Evolutionary conservation across 257 asterid genomes (phyloP), one percentile per base, ranked within the genome.

Genomic region (Przewalskia tangutica): DNA sequence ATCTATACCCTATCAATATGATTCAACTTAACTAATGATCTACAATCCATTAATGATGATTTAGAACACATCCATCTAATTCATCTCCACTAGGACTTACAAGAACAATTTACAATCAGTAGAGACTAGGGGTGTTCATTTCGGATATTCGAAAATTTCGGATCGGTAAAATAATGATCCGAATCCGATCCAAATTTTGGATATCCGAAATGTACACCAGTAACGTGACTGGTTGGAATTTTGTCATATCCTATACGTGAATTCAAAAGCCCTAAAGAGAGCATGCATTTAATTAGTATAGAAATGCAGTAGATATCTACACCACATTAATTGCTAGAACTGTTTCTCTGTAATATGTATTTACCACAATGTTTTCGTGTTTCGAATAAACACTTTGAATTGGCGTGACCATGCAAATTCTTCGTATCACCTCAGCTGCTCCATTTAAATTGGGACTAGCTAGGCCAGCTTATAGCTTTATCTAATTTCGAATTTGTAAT

Each of bases 361-460:
- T 18, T 46, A 71, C 58, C 78, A 71, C 78, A 71, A 71, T 71
- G 18, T 71, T 71, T 71, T 71, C 5, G 78, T 71, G 58, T 71
- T 71, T 18, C 18, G 12, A 20, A 46, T 71, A 46, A 11, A 67
- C 18, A 18, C 3, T 18, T 10, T 27, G 32, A 27, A 1, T 27
- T 18, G 77, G 77, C 8, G 54, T 67, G 77, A 67, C 32, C 13
- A 36, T 36, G 51, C 16, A 38, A 67, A 40, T 67, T 17, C 54
- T 67, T 67, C 27, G 16, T 40, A 67, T 40, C 54, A 55, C 18
- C 18, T 54, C 55, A 50, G 55, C 16, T 50, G 55, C 55, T 16
- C 58, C 54, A 40, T 67, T 67, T 40, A 67, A 17, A 17, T 48
- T 53, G n/a, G 58, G 58, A 13, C n/a, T 53, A 38, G 12, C 7